Evolutionary conservation across 1,284 basidiomycete genomes (phyloP).

Genomic region (Psilocybe mexicana): DNA sequence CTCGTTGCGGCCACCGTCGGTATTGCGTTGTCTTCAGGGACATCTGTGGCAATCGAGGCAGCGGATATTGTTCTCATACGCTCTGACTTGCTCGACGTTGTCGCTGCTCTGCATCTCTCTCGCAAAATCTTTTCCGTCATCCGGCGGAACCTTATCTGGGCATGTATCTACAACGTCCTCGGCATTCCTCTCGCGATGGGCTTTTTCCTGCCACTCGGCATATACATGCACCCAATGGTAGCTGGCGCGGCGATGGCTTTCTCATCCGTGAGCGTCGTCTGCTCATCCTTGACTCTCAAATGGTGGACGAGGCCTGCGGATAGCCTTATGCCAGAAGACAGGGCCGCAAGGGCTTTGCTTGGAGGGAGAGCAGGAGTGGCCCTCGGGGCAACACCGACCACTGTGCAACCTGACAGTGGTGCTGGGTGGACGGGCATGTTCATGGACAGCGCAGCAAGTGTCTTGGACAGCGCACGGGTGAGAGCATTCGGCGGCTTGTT

Average conservation of each 20-base stretch:
- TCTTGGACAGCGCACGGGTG: constrained; percentile 40
- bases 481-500: constrained; percentile 33
- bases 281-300: constrained; percentile 83
- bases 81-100: constrained; percentile 93
- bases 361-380: constrained; percentile 27
- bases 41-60: constrained; percentile 96
- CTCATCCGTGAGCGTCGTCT: constrained; percentile 94
- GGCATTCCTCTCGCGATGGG: constrained; percentile 99
- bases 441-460: constrained; percentile 45
- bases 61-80: constrained; percentile 98
- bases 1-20: constrained; percentile 94
- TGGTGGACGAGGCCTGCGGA: constrained; percentile 79
- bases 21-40: constrained; percentile 93
- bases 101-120: constrained; percentile 92
- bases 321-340: constrained; percentile 69
- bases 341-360: constrained; percentile 23
- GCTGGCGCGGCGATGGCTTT: constrained; percentile 98
- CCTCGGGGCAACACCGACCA: constrained; percentile 18
- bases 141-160: constrained; percentile 88
- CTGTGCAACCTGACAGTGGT: constrained; percentile 21
- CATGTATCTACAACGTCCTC: constrained; percentile 90
- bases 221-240: constrained; percentile 97
- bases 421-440: constrained; percentile 45
- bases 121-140: constrained; percentile 90
- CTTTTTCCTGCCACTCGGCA: constrained; percentile 86